Evolutionary conservation across 495 filamentous ascomycete species (phyloP).

Genomic region (Diplogelasinospora grovesii): DNA sequence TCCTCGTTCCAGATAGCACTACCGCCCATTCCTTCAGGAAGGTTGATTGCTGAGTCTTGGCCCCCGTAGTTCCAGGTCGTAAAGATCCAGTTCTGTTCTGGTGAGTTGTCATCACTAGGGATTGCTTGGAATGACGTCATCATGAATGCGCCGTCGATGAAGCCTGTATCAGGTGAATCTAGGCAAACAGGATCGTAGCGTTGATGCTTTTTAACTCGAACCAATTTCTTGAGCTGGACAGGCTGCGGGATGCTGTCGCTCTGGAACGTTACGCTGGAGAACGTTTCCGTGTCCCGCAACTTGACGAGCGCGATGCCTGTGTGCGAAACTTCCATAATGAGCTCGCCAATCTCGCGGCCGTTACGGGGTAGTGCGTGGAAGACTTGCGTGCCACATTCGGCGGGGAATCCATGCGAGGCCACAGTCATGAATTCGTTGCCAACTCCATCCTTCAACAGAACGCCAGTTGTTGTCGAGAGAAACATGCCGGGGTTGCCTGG

Average conservation of each 20-base stretch:
- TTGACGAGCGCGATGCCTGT: slow-evolving; percentile 10
- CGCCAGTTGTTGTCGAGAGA: slow-evolving; percentile 8
- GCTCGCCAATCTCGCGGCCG: slow-evolving; percentile 8
- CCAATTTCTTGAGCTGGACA: slow-evolving; percentile 6
- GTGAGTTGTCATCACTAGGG: slow-evolving; percentile 6
- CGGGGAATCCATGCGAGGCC: slow-evolving; percentile 10
- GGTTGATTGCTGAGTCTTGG: slow-evolving; percentile 7
- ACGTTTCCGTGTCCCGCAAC: slow-evolving; percentile 6
- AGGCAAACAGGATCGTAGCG: slow-evolving; percentile 1
- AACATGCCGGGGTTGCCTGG: slow-evolving; percentile 6
- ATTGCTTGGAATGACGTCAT: slow-evolving; percentile 6
- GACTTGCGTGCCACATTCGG: slow-evolving; percentile 8
- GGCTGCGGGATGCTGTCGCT: slow-evolving; percentile 4
- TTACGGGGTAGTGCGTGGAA: slow-evolving; percentile 6
- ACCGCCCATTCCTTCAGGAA: slow-evolving; percentile 10
- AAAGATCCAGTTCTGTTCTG: slow-evolving; percentile 7
- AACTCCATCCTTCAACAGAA: slow-evolving; percentile 5
- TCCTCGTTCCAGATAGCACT: slow-evolving; percentile 10
- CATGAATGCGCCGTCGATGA: slow-evolving; percentile 5
- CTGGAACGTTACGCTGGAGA: slow-evolving; percentile 11
- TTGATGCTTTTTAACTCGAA: neutral
- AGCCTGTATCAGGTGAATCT: slow-evolving; percentile 8
- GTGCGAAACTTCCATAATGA: slow-evolving; percentile 11
- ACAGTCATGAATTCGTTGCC: slow-evolving; percentile 10
- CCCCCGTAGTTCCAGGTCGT: slow-evolving; percentile 8